Evolutionary conservation across 306 rosid species (phyloP), one percentile per base, ranked within the genome.

Genomic region (Castanea sativa): DNA sequence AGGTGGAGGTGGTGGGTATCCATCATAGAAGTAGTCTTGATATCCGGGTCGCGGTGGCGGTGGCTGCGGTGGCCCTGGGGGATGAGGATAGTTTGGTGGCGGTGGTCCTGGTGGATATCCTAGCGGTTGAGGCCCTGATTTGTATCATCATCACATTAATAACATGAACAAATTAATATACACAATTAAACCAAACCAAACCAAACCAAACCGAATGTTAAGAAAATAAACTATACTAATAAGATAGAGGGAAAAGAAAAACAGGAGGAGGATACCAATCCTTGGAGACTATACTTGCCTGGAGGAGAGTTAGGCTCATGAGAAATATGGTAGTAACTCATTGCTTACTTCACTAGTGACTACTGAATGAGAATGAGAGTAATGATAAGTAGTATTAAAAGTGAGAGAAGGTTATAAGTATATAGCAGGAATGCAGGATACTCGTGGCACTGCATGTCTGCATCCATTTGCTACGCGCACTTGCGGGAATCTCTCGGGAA

Each of bases 311-410:
- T 49, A 68, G 79, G 15, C 71, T 67, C 63, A 29, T 80, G 83
- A 6, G 61, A 38, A 43, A 80, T 49, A 75, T 80, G 83, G 51
- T 73, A 38, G 58, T 73, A 63, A 53, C 68, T 79, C 83, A 79
- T 79, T 61, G 45, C 53, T 68, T 68, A 6, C 52, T 33, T n/a
- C 4, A 35, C 29, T 19, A 6, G 38, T 11, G 45, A 8, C 45
- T 7, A 41, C 45, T 8, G 45, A 11, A 41, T 41, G 45, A 41
- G 45, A 41, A 41, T 41, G 12, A 41, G 45, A 41, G 45, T 41
- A 41, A 41, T 41, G 45, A 8, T 41, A 41, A 41, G 45, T 41
- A 41, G 53, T 49, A 13, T 49, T 49, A 3, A 49, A 13, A 49
- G 53, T 12, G 53, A 49, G 53, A 49, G 25, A 3, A 13, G 10